Conservation (phyloP, 345 rosid genomes). For the Mercurialis annua region DNA sequence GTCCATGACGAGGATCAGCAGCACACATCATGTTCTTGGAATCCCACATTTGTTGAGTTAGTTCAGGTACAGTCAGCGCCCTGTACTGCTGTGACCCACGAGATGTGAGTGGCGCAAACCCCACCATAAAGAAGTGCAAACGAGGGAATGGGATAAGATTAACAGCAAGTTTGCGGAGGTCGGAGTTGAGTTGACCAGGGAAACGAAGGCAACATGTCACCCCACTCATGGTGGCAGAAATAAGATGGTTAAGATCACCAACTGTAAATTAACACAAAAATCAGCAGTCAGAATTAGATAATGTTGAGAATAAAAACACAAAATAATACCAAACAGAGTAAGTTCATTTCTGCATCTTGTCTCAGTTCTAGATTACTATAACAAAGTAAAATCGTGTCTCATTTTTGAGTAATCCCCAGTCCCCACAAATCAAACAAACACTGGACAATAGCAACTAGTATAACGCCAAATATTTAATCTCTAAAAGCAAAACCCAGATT, state of each 20-base stretch:
- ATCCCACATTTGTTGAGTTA: constrained; percentile 87
- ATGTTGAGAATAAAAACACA: no score
- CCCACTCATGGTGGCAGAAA: constrained; percentile 82
- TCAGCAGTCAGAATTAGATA: constrained; percentile 1
- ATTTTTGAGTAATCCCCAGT: no score
- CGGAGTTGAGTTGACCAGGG: constrained; percentile 80
- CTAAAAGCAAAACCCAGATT: no score
- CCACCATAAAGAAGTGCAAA: constrained; percentile 81
- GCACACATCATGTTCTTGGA: constrained; percentile 85
- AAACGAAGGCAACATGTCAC: constrained; percentile 79
- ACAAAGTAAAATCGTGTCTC: no score
- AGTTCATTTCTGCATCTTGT: no score
- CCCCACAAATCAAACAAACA: no score
- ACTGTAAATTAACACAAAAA: constrained; percentile 28
- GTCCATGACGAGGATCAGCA: constrained; percentile 70
- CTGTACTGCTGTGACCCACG: constrained; percentile 77
- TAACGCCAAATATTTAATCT: no score
- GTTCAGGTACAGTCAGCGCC: constrained; percentile 72
- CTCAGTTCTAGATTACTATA: no score
- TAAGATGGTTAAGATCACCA: constrained; percentile 75
- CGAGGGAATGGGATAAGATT: constrained; percentile 77
- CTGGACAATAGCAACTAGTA: no score
- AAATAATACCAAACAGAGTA: no score
- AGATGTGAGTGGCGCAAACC: constrained; percentile 70
- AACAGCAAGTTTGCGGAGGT: constrained; percentile 75